Evolutionary conservation across 352 stramenopile species (phyloP).

Genomic region (Pythium oligandrum): DNA sequence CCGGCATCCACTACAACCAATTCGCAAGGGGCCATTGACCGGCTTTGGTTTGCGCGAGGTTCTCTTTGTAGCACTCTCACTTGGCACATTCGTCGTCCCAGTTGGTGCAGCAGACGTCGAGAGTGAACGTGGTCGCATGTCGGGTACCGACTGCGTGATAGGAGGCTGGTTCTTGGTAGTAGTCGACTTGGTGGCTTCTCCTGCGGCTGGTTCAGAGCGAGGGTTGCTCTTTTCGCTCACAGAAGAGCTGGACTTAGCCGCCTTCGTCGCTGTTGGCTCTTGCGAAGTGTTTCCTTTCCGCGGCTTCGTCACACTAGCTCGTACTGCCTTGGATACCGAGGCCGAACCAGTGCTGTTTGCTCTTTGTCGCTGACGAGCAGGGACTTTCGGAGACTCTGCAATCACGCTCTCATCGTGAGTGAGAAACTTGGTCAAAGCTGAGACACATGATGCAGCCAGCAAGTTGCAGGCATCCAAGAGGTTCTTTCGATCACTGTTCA

Average conservation of each 20-base stretch:
- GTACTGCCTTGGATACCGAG: too few species aligned
- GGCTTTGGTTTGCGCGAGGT: background rate
- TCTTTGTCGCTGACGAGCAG: conserved; percentile 10
- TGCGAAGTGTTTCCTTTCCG: background rate
- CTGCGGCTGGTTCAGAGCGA: too few species aligned
- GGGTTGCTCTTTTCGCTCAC: too few species aligned
- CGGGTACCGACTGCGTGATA: too few species aligned
- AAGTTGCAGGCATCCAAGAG: conserved; percentile 60
- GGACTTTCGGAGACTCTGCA: background rate
- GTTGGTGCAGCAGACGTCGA: conserved; percentile 17
- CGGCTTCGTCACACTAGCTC: background rate
- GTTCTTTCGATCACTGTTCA: conserved; percentile 17
- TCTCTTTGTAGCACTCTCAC: too few species aligned
- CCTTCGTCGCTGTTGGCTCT: too few species aligned
- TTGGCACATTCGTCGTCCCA: background rate
- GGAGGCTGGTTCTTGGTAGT: background rate
- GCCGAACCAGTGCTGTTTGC: conserved; percentile 11
- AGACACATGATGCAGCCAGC: conserved; percentile 54
- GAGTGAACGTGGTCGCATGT: conserved; percentile 5
- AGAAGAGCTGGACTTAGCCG: too few species aligned
- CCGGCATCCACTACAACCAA: conserved; percentile 59
- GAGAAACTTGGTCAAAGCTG: conserved; percentile 60
- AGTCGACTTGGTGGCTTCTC: background rate
- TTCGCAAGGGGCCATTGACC: conserved; percentile 33
- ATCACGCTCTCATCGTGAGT: background rate